Percentiles rank a stretch among this genome's conserved stretches.
These are phyloP conservation scores for Backusella westeae DNA, from an alignment of 192 early-diverging fungal genomes.

Conservation along the genomic window DNA sequence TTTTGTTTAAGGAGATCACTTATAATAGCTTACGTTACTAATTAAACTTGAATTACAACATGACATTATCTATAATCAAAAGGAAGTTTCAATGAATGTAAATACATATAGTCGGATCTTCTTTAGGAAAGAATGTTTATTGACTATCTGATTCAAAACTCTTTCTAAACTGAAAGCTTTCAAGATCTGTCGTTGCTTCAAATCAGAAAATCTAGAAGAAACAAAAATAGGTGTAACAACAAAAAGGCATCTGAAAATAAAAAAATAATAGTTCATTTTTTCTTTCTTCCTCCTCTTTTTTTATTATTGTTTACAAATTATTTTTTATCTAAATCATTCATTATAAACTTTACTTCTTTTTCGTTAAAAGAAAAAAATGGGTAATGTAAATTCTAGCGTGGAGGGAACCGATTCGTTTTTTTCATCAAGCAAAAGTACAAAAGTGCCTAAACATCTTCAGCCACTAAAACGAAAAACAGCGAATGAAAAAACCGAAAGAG, in stretches of 20 bases:
- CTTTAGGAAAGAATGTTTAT: background rate
- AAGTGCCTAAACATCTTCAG: slow-evolving; percentile 10
- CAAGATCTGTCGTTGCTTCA: background rate
- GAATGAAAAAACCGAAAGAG: background rate
- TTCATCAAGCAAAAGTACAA: background rate
- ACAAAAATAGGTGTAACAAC: background rate
- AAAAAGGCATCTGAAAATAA: background rate
- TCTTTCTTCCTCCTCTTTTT: background rate
- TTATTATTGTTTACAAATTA: background rate
- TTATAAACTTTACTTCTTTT: background rate
- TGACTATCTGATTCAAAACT: background rate
- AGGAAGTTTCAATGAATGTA: too few relatives aligned
- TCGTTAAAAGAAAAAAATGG: background rate
- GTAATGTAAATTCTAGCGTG: background rate
- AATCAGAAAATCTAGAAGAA: background rate
- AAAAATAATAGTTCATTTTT: background rate
- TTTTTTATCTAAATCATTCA: background rate
- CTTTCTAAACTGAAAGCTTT: background rate
- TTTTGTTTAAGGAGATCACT: too few relatives aligned
- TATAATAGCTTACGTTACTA: too few relatives aligned
- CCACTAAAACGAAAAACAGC: slow-evolving; percentile 9
- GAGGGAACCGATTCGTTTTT: background rate
- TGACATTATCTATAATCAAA: too few relatives aligned
- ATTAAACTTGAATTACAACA: too few relatives aligned
- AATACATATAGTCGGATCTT: too few relatives aligned